Evolutionary conservation across 1,139 yeast genomes (phyloP).

Genomic region (Debaryomyces psychrophilus): DNA sequence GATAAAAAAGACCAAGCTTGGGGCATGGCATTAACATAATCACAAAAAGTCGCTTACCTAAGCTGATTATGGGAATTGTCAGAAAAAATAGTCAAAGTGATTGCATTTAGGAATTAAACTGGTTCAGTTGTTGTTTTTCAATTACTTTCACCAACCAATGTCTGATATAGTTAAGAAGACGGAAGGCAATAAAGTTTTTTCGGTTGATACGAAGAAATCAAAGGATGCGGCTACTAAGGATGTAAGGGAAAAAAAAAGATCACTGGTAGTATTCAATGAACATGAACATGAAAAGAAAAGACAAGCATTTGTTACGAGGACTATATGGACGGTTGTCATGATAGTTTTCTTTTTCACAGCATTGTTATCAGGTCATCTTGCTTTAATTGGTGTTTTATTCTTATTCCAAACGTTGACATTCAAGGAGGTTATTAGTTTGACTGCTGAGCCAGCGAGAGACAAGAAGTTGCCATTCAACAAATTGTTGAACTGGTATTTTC

Average conservation of each 20-base stretch:
- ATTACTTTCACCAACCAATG: slow-evolving; percentile 5
- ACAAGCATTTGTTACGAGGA: slow-evolving; percentile 82
- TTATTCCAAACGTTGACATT: slow-evolving; percentile 80
- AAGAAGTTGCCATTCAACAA: slow-evolving; percentile 82
- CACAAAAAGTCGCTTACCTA: background rate
- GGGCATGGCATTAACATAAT: background rate
- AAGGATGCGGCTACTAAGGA: slow-evolving; percentile 4
- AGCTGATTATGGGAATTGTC: slow-evolving; percentile 1
- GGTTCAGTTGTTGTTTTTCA: slow-evolving; percentile 1
- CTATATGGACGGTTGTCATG: slow-evolving; percentile 96
- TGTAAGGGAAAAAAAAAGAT: slow-evolving; percentile 22
- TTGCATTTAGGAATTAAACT: background rate
- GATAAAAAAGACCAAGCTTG: background rate
- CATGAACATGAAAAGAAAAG: slow-evolving; percentile 65
- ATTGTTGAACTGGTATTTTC: slow-evolving; percentile 87
- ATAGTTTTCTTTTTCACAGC: slow-evolving; percentile 70
- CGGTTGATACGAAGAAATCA: slow-evolving; percentile 1
- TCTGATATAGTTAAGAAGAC: slow-evolving; percentile 5
- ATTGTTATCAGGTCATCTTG: slow-evolving; percentile 85
- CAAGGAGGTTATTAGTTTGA: slow-evolving; percentile 87
- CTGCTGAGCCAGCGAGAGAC: slow-evolving; percentile 81
- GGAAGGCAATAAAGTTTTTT: slow-evolving; percentile 8
- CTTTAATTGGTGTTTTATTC: slow-evolving; percentile 72
- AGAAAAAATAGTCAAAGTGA: slow-evolving; percentile 6
- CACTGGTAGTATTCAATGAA: slow-evolving; percentile 25